Evolutionary conservation across 2,329 filamentous ascomycete species (phyloP).

Genomic region (Pyrenophora teres): DNA sequence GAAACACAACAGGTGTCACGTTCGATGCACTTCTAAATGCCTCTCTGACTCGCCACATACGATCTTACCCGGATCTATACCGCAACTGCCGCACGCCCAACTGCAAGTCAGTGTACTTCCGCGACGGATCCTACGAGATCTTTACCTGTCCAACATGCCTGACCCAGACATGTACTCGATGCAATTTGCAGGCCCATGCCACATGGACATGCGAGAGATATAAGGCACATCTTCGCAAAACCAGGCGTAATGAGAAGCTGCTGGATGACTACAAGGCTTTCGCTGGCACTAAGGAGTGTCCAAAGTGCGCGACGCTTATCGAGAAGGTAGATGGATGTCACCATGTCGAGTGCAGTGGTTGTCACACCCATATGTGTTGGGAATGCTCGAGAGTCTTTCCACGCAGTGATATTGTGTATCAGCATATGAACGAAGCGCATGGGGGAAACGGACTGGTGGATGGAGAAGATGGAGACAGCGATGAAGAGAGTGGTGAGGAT

Average conservation of each 20-base stretch:
- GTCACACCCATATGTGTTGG: slow-evolving; percentile 25
- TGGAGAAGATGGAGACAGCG: background rate
- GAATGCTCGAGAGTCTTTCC: slow-evolving; percentile 20
- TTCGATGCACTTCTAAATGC: slow-evolving; percentile 15
- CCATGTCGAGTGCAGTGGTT: slow-evolving; percentile 50
- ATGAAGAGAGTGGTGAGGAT: background rate
- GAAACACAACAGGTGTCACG: background rate
- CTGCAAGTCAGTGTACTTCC: slow-evolving; percentile 23
- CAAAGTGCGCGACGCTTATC: slow-evolving; percentile 46
- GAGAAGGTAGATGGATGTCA: slow-evolving; percentile 55
- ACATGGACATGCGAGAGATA: slow-evolving; percentile 21
- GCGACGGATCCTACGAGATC: slow-evolving; percentile 5
- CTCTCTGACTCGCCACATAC: slow-evolving; percentile 21
- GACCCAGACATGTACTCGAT: slow-evolving; percentile 24
- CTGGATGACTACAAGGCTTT: slow-evolving; percentile 17
- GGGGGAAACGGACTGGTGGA: slow-evolving; percentile 2
- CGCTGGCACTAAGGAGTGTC: slow-evolving; percentile 4
- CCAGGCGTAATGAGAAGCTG: slow-evolving; percentile 14
- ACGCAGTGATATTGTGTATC: slow-evolving; percentile 5
- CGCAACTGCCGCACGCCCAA: slow-evolving; percentile 25
- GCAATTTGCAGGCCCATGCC: slow-evolving; percentile 22
- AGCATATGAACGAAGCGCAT: slow-evolving; percentile 15
- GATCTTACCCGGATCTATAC: slow-evolving; percentile 14
- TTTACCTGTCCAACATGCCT: slow-evolving; percentile 26
- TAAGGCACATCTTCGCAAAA: slow-evolving; percentile 13